Evolutionary conservation across 1,284 basidiomycete species (phyloP).

Genomic region (Xerocomus cyaneibrunnescens): DNA sequence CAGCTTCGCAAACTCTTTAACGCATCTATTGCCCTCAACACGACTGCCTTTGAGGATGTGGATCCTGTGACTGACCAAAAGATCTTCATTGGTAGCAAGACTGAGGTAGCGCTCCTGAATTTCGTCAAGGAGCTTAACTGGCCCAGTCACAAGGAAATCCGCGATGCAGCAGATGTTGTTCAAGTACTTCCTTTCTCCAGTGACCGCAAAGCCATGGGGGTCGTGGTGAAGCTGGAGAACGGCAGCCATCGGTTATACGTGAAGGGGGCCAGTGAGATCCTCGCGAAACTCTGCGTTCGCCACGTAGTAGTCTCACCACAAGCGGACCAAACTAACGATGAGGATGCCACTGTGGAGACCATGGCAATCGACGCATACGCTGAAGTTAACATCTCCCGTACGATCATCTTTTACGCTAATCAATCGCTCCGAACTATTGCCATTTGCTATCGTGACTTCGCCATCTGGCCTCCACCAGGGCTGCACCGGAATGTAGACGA

Average conservation of each 20-base stretch:
- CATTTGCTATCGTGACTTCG: conserved; percentile 88
- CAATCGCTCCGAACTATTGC: conserved; percentile 94
- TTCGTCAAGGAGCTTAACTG: conserved; percentile 89
- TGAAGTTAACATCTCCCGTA: conserved; percentile 79
- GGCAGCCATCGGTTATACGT: conserved; percentile 75
- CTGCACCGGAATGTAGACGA: conserved; percentile 46
- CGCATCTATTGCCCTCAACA: conserved; percentile 88
- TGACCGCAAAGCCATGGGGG: conserved; percentile 95
- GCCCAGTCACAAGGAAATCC: conserved; percentile 70
- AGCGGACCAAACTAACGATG: conserved; percentile 26
- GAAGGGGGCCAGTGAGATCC: conserved; percentile 94
- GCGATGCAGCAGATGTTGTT: conserved; percentile 68
- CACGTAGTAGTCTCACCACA: conserved; percentile 69
- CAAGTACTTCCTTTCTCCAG: conserved; percentile 97
- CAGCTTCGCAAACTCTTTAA: conserved; percentile 75
- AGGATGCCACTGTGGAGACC: conserved; percentile 52
- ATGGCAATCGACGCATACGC: conserved; percentile 61
- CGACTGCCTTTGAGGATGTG: conserved; percentile 91
- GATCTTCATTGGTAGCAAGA: conserved; percentile 92
- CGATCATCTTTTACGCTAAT: conserved; percentile 96
- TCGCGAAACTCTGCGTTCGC: conserved; percentile 70
- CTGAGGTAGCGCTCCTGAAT: conserved; percentile 89
- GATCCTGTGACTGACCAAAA: conserved; percentile 64
- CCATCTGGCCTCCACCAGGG: conserved; percentile 78
- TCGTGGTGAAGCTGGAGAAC: conserved; percentile 67